phyloP scores from a whole-genome alignment of 345 rosid species.

The Heritiera fomes region DNA sequence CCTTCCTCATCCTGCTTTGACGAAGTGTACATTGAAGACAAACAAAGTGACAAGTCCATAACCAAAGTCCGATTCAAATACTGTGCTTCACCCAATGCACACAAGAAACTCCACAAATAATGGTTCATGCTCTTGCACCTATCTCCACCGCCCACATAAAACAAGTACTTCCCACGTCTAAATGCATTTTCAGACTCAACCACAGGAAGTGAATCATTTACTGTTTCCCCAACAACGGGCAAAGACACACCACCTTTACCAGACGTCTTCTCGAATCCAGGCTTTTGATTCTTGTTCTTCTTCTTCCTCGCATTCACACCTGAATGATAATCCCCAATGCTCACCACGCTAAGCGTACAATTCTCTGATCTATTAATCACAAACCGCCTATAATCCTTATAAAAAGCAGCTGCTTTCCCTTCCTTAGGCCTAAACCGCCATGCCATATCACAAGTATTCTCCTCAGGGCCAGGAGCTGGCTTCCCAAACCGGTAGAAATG shows the following conservation, averaged over 20 bases:
- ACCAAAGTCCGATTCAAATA: slow-evolving; percentile 86
- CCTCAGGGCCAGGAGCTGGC: slow-evolving; percentile 55
- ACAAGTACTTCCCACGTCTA: slow-evolving; percentile 62
- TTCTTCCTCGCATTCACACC: slow-evolving; percentile 91
- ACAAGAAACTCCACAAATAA: slow-evolving; percentile 92
- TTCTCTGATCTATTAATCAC: slow-evolving; percentile 57
- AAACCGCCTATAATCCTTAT: slow-evolving; percentile 89
- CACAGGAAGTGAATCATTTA: slow-evolving; percentile 71
- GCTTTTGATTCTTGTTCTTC: slow-evolving; percentile 67
- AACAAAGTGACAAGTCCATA: slow-evolving; percentile 82
- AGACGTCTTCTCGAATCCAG: slow-evolving; percentile 56
- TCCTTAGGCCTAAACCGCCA: slow-evolving; percentile 97
- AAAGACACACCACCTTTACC: slow-evolving; percentile 31
- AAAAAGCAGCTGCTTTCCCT: slow-evolving; percentile 79
- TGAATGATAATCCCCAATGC: slow-evolving; percentile 82
- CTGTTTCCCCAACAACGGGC: slow-evolving; percentile 74
- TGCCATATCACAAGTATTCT: slow-evolving; percentile 79
- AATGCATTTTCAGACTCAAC: slow-evolving; percentile 76
- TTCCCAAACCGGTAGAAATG: slow-evolving; percentile 92
- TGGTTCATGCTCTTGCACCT: slow-evolving; percentile 97
- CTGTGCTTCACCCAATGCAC: slow-evolving; percentile 94
- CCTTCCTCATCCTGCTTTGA: slow-evolving; percentile 88
- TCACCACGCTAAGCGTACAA: slow-evolving; percentile 57
- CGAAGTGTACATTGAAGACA: slow-evolving; percentile 68
- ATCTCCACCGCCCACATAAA: slow-evolving; percentile 85